Percentiles rank a stretch among this genome's conserved stretches.
phyloP scores from a whole-genome alignment of 2,329 filamentous ascomycete genomes.

The Zarea fungicola region DNA sequence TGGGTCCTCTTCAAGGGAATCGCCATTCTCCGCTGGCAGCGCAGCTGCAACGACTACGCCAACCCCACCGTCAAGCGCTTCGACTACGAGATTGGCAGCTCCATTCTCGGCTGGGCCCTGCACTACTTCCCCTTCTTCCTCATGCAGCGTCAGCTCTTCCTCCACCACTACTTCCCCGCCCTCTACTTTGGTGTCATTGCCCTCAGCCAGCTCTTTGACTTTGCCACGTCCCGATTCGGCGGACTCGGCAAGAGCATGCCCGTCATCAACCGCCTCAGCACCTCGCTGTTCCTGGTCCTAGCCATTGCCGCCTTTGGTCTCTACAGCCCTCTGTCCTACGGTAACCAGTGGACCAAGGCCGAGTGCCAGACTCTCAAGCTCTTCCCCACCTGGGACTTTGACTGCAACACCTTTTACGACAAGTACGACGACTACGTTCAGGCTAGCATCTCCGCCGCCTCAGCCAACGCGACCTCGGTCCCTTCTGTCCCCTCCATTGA shows the following conservation, averaged over 20 bases:
- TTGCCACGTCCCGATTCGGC: constrained; percentile 66
- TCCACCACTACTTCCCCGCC: constrained; percentile 97
- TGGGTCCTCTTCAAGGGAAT: constrained; percentile 84
- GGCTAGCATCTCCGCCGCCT: constrained; percentile 32
- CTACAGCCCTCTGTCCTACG: constrained; percentile 87
- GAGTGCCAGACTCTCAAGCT: constrained; percentile 86
- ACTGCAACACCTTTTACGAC: constrained; percentile 89
- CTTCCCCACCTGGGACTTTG: constrained; percentile 89
- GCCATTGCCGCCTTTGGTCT: constrained; percentile 73
- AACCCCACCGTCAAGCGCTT: constrained; percentile 87
- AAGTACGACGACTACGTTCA: constrained; percentile 29
- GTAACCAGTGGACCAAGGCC: constrained; percentile 86
- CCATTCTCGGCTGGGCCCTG: constrained; percentile 88
- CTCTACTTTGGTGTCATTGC: constrained; percentile 91
- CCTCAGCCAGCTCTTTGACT: constrained; percentile 86
- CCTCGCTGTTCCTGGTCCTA: constrained; percentile 67
- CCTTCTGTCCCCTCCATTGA: constrained; percentile 37
- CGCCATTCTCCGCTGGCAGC: constrained; percentile 88
- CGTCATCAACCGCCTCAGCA: constrained; percentile 67
- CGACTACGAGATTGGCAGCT: constrained; percentile 91
- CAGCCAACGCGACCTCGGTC: constrained; percentile 35
- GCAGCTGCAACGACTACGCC: constrained; percentile 81
- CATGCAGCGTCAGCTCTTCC: constrained; percentile 95
- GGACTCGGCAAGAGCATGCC: constrained; percentile 65
- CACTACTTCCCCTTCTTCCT: constrained; percentile 99